Base-by-base conservation (phyloP, 2,329 filamentous ascomycete genomes). In the Colletotrichum zoysiae region DNA sequence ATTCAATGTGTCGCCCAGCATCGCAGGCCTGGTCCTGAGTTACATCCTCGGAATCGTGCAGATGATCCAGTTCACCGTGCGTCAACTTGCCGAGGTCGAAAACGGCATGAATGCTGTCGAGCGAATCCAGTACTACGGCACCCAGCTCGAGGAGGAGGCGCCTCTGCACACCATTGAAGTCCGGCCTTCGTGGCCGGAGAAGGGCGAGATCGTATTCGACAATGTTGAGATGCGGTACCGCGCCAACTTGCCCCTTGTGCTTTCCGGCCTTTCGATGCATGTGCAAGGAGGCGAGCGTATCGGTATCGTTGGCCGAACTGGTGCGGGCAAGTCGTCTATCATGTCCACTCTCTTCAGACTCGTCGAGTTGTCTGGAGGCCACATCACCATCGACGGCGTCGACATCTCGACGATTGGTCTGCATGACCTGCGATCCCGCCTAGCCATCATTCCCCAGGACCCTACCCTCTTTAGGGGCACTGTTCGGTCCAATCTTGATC, bases 81-180 rank as follows among this genome's bases (percentile, higher is more conserved):
- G 96, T 23, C 95, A 98, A 82, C 87, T 98, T 9, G 95, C 95
- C 35, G 95, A 98, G 81, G 94, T 98, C 11, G 95, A 98, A 81
- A 98, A 98, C 82, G 94, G 95, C 78, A 98, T 98, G 95, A 98
- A 98, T 80, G 92, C 95, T 0, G 96, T 97, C 0, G 95, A 98
- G 82, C 92, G 96, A 61, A 86, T 98, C 44, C 91, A 95, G 79
- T 94, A 97, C 84, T 98, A 98, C 79, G 95, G 94, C 66, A 94
- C 90, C 0, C 83, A 93, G 76, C 88, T 99, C 5, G 95, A 97
- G 74, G 92, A 97, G 79, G 96, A 98, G 81, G 94, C 95, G 0
- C 94, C 95, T 0, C 86, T 95, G 1, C 93, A 95, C 77, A 91
- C 93, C 53, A 80, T 91, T 60, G 89, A 95, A 6, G 89, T 97